phyloP scores from a whole-genome alignment of 371 early-diverging fungal genomes.

The Apophysomyces variabilis region DNA sequence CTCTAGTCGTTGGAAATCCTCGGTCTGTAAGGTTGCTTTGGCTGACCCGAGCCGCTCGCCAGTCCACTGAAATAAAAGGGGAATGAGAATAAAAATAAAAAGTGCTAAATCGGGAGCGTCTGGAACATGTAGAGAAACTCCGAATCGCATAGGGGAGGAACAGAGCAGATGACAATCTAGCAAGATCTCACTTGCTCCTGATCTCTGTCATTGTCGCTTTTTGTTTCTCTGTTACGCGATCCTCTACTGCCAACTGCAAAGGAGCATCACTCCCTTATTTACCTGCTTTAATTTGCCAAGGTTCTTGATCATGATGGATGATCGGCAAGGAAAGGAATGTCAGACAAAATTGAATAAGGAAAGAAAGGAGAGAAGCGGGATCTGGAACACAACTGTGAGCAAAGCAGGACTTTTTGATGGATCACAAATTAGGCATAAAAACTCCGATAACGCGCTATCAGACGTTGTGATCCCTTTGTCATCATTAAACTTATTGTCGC shows the following conservation, averaged over 20 bases:
- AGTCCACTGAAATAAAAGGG: slow-evolving; percentile 45
- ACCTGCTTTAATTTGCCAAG: slow-evolving; percentile 7
- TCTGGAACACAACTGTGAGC: slow-evolving; percentile 6
- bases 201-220: background rate
- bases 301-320: slow-evolving; percentile 5
- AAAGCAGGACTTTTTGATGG: slow-evolving; percentile 6
- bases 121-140: slow-evolving; percentile 1
- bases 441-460: background rate
- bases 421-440: background rate
- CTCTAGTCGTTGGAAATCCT: slow-evolving; percentile 49
- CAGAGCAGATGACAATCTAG: slow-evolving; percentile 1
- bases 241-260: background rate
- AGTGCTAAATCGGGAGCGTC: slow-evolving; percentile 7
- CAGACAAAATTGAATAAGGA: slow-evolving; percentile 10
- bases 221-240: background rate
- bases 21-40: slow-evolving; percentile 50
- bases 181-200: background rate
- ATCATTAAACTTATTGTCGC: no score
- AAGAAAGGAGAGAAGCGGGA: slow-evolving; percentile 11
- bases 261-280: background rate
- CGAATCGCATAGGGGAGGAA: background rate
- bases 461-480: background rate
- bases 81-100: background rate
- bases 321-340: slow-evolving; percentile 9
- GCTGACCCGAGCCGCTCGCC: slow-evolving; percentile 54